Percentiles rank a stretch among this genome's conserved stretches.
Conservation (phyloP, 1,139 yeast species). For the Lodderomyces orthopsilosis region DNA sequence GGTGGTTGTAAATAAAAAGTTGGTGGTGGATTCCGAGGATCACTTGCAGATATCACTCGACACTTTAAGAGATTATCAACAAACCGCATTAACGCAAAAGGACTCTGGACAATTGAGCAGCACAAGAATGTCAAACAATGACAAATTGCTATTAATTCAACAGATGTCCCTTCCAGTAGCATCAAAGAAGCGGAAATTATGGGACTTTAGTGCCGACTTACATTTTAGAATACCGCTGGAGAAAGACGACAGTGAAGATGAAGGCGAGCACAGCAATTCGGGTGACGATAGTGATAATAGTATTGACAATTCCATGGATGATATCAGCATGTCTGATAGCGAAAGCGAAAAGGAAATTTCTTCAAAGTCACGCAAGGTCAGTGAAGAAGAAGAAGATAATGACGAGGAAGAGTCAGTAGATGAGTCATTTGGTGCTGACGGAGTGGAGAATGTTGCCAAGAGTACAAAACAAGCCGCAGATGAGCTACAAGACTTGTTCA, state of each 20-base stretch:
- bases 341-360: conserved; percentile 19
- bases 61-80: conserved; percentile 32
- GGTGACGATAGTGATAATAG: conserved; percentile 16
- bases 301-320: conserved; percentile 29
- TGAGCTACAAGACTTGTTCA: conserved; percentile 41
- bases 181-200: conserved; percentile 27
- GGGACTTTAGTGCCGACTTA: conserved; percentile 36
- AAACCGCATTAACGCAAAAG: conserved; percentile 16
- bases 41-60: conserved; percentile 37
- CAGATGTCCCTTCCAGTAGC: conserved; percentile 33
- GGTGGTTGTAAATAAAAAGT: conserved; percentile 39
- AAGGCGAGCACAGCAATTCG: conserved; percentile 15
- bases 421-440: conserved; percentile 11
- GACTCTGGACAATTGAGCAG: conserved; percentile 20
- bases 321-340: conserved; percentile 37
- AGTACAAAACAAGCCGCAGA: conserved; percentile 58
- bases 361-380: background rate
- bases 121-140: conserved; percentile 28
- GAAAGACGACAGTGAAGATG: conserved; percentile 20
- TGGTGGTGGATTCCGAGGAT: conserved; percentile 32
- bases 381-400: conserved; percentile 8
- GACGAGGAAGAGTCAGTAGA: conserved; percentile 15
- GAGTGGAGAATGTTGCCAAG: conserved; percentile 21
- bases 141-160: conserved; percentile 35
- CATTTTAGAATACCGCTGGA: conserved; percentile 28